phyloP scores from a whole-genome alignment of 2,329 filamentous ascomycete genomes.

The Microsporum ferrugineum region DNA sequence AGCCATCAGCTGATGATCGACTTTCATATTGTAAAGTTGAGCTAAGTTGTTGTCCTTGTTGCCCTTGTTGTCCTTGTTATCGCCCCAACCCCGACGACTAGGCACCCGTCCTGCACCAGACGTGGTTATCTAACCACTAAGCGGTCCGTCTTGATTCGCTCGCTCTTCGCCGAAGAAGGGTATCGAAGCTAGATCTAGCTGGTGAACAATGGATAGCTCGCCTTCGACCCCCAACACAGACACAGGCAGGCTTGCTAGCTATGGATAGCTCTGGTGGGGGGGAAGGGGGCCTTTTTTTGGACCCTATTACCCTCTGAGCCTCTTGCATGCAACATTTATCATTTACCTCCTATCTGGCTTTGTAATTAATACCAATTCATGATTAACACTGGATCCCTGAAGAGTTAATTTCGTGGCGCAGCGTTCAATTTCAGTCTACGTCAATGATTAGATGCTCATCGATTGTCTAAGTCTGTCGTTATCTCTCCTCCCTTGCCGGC shows the following conservation, averaged over 20 bases:
- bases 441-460: background rate
- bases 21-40: background rate
- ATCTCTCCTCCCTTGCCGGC: background rate
- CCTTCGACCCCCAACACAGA: background rate
- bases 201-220: background rate
- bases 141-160: background rate
- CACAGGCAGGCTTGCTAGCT: background rate
- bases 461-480: background rate
- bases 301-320: background rate
- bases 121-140: background rate
- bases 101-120: background rate
- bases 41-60: background rate
- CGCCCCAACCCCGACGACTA: background rate
- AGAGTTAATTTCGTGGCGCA: constrained; percentile 3
- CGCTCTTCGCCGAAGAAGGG: background rate
- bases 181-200: background rate
- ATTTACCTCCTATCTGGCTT: background rate
- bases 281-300: background rate
- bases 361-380: constrained; percentile 2
- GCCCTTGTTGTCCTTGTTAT: background rate
- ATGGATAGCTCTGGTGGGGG: background rate
- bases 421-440: background rate
- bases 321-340: constrained; percentile 5
- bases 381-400: background rate
- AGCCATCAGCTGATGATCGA: background rate